Conservation (phyloP, 345 rosid genomes). For the Hevea brasiliensis region DNA sequence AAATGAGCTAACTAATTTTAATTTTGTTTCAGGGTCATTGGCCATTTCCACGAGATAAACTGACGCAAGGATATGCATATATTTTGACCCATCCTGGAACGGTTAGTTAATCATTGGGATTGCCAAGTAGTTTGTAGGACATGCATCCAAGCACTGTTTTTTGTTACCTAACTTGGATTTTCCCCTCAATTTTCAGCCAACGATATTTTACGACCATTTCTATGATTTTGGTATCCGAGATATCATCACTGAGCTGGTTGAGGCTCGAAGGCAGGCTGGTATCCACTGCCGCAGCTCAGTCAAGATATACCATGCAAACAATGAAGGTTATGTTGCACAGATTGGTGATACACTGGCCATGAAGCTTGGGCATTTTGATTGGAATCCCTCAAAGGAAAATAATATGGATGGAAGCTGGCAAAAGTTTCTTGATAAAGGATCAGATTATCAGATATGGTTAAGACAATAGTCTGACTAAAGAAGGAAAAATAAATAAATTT, state of each 20-base stretch:
- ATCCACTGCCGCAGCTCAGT: constrained; percentile 43
- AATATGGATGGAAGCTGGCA: constrained; percentile 48
- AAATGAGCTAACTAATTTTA: neutral
- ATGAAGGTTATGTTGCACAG: constrained; percentile 45
- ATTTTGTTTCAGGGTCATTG: constrained; percentile 44
- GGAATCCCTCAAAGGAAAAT: constrained; percentile 47
- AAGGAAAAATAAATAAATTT: no score
- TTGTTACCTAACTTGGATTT: neutral
- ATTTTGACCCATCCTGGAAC: constrained; percentile 57
- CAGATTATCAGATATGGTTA: constrained; percentile 42
- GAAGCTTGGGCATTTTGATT: constrained; percentile 44
- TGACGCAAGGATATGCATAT: constrained; percentile 48
- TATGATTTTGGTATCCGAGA: constrained; percentile 47
- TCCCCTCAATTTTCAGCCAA: constrained; percentile 34
- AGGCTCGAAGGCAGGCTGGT: constrained; percentile 40
- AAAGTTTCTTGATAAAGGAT: constrained; percentile 42
- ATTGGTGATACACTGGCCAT: constrained; percentile 37
- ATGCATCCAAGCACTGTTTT: neutral
- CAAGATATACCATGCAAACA: constrained; percentile 45
- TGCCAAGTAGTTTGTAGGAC: neutral
- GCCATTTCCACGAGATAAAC: constrained; percentile 54
- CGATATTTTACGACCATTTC: constrained; percentile 44
- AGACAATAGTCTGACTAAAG: constrained; percentile 23
- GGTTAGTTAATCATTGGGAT: constrained; percentile 25
- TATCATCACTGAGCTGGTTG: constrained; percentile 39